Evolutionary conservation across 768 basidiomycete species (phyloP), one percentile per base, ranked within the genome.

Genomic region (Daedaleopsis nitida): DNA sequence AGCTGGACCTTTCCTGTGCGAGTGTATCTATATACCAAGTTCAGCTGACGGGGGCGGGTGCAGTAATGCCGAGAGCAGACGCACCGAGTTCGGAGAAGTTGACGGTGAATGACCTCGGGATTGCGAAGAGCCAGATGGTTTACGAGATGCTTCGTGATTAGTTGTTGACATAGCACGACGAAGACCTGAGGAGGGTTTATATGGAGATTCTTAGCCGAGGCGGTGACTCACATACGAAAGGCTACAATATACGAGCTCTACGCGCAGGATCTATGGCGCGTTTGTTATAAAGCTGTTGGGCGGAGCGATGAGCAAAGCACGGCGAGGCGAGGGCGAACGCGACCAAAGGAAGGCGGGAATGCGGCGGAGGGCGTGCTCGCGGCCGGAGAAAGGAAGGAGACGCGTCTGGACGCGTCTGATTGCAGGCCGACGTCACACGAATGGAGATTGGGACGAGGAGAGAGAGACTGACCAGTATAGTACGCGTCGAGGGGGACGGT

Each of bases 61-160:
- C 59, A 69, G 85, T 84, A 70, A 37, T 14, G 19, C 49, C n/a
- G 63, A 35, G 42, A 55, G 37, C 3, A 32, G 17, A 75, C 80
- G 62, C 70, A 89, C 88, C 71, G 82, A 81, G 67, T 76, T 78
- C 19, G 87, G 85, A 23, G 88, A 85, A 51, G 77, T 76, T 42
- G 84, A 75, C 0, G 89, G 87, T 2, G 89, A 89, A 67, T 82
- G 87, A 34, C 81, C 78, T 49, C 79, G 77, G 51, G 88, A 88
- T 60, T 82, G 86, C 17, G 82, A 81, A n/a, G 88, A 87, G 57
- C 82, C 83, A 37, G 89, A 88, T 44, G 86, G 85, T 68, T 89
- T 88, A 69, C 86, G 83, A 23, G 86, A 59, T 34, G 65, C 48
- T 34, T 74, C 75, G 72, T 72, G 65, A 69, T 74, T 68, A 63